A percentile compares a stretch with the other conserved stretches of the same genome.
Conservation (phyloP, 1,139 yeast genomes). For the Protomyces pachydermus region DNA sequence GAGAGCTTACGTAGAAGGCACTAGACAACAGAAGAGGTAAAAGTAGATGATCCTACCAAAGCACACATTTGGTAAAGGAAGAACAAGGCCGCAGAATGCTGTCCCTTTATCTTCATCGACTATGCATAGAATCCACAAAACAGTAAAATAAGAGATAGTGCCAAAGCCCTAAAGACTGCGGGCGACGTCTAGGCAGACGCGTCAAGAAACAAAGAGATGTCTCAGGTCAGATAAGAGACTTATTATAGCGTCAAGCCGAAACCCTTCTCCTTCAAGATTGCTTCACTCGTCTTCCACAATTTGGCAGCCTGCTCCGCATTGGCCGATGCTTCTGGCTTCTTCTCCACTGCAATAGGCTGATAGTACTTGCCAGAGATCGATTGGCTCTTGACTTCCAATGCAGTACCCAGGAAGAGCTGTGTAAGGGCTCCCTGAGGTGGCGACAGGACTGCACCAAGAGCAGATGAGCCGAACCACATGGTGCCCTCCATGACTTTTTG, state of each 20-base stretch:
- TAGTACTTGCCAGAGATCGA: constrained; percentile 21
- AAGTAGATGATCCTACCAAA: too few species aligned
- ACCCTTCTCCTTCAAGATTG: not conserved
- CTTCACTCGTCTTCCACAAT: constrained; percentile 15
- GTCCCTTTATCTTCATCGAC: too few species aligned
- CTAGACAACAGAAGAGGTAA: too few species aligned
- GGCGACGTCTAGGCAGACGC: too few species aligned
- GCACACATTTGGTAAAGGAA: too few species aligned
- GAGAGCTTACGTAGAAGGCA: too few species aligned
- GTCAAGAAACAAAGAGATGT: too few species aligned
- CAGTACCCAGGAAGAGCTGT: constrained; percentile 19
- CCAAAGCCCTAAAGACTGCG: too few species aligned
- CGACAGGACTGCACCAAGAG: not conserved
- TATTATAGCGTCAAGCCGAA: not conserved
- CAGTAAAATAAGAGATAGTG: too few species aligned
- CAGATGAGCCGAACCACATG: not conserved
- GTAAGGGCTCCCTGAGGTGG: constrained; percentile 24
- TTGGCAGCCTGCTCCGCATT: not conserved
- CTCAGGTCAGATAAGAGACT: too few species aligned
- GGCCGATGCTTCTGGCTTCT: not conserved
- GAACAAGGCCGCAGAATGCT: too few species aligned
- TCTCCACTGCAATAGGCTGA: constrained; percentile 10
- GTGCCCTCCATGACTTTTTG: not conserved
- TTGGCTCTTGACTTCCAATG: constrained; percentile 3
- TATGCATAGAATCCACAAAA: too few species aligned